Percentiles rank a stretch among this genome's conserved stretches.
phyloP scores from a whole-genome alignment of 805 yeast species.

The Nakazawaea molendinolei region DNA sequence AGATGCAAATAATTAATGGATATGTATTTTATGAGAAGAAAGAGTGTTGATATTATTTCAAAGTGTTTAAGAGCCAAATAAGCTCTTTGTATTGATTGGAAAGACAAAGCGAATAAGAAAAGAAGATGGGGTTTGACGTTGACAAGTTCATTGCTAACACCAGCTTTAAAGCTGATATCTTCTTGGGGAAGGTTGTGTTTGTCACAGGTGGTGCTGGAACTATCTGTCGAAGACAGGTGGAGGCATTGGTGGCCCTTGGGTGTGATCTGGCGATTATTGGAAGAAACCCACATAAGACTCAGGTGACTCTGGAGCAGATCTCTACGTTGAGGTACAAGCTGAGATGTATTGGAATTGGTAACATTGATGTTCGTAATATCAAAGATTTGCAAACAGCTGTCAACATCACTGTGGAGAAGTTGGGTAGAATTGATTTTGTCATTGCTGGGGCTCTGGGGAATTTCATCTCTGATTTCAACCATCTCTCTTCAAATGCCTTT shows the following conservation, averaged over 20 bases:
- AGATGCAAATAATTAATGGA: too few relatives aligned
- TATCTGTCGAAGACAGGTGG: constrained; percentile 87
- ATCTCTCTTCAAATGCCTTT: constrained; percentile 79
- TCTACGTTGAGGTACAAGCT: constrained; percentile 48
- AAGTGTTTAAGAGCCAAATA: too few relatives aligned
- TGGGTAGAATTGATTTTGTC: constrained; percentile 80
- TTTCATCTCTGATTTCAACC: constrained; percentile 73
- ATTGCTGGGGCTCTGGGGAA: constrained; percentile 97
- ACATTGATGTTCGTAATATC: constrained; percentile 73
- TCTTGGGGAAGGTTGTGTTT: constrained; percentile 79
- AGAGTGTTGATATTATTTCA: too few relatives aligned
- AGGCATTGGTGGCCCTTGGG: constrained; percentile 76
- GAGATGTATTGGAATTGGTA: constrained; percentile 64
- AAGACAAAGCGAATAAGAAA: neutral
- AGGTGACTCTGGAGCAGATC: constrained; percentile 61
- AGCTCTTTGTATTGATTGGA: too few relatives aligned
- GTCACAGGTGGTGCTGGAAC: constrained; percentile 97
- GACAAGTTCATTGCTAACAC: constrained; percentile 3
- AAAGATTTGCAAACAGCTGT: constrained; percentile 58
- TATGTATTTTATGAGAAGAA: too few relatives aligned
- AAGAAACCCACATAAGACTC: constrained; percentile 62
- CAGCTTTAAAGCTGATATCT: constrained; percentile 51
- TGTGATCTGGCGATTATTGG: constrained; percentile 86
- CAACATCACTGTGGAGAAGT: constrained; percentile 50
- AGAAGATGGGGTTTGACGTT: neutral